Evolutionary conservation across 257 asterid species (phyloP), one percentile per base, ranked within the genome.

Genomic region (Penstemon davidsonii): DNA sequence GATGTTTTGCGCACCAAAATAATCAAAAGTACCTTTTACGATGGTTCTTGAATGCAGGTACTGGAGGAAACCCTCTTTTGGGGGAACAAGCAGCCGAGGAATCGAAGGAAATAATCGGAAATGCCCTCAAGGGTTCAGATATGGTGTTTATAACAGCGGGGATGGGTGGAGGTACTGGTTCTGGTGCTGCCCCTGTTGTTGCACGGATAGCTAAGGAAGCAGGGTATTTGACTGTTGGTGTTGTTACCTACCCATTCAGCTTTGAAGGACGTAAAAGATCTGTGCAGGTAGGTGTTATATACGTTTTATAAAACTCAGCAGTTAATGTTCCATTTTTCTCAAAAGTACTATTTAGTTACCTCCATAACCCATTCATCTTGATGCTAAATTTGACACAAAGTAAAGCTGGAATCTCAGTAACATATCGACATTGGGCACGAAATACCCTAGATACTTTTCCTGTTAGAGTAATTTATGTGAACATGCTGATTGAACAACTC

Each of bases 141-240:
- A 87, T 94, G 97, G 99, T 94, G 74, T 94, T 94, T 77, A 87
- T 94, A 85, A 91, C 99, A 51, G 99, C 99, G 1, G 99, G 99
- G 43, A 94, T 94, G 99, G 99, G 99, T 60, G 99, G 99, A 58
- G 99, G 99, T 75, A 94, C 99, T 4, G 99, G 99, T 65, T 94
- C 99, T 55, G 99, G 98, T 76, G 99, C 99, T 65, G 99, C 99
- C 59, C 96, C 98, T 47, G 80, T 94, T 47, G 99, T 91, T 76
- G 98, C 99, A 45, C 90, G 87, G 77, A 86, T 91, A 69, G 85
- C 99, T 5, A 91, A 84, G 78, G 98, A 94, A 75, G 95, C 96
- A 10, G 99, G 98, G 62, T 94, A 91, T 76, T 77, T 94, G 79
- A 94, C 96, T 67, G 99, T 91, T 77, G 99, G 99, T 62, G 99